Evolutionary conservation across 805 yeast species (phyloP).

Genomic region (Maudiozyma serrabonitensis): DNA sequence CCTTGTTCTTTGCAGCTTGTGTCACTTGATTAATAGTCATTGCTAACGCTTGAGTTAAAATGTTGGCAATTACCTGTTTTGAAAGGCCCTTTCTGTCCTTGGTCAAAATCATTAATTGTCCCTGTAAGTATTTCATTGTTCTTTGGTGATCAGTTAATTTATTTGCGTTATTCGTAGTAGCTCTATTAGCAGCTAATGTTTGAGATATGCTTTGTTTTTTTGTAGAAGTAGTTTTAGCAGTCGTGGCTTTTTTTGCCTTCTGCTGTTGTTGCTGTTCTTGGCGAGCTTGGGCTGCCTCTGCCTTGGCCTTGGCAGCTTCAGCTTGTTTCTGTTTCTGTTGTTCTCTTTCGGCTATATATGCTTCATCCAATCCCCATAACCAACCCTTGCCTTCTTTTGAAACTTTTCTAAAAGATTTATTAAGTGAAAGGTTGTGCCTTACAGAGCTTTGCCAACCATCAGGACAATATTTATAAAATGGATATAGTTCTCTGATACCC

Average conservation of each 20-base stretch:
- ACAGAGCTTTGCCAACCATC: slow-evolving; percentile 98
- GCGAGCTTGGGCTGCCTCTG: slow-evolving; percentile 44
- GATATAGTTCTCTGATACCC: slow-evolving; percentile 78
- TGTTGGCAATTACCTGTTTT: slow-evolving; percentile 73
- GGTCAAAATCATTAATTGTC: slow-evolving; percentile 71
- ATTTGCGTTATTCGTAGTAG: slow-evolving; percentile 9
- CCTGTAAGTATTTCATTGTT: slow-evolving; percentile 77
- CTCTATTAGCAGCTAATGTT: slow-evolving; percentile 25
- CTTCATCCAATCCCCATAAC: slow-evolving; percentile 89
- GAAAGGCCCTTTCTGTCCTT: slow-evolving; percentile 69
- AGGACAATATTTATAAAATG: slow-evolving; percentile 86
- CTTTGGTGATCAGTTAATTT: slow-evolving; percentile 32
- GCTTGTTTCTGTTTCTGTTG: slow-evolving; percentile 57
- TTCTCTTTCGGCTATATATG: slow-evolving; percentile 74
- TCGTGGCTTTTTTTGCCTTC: slow-evolving; percentile 19
- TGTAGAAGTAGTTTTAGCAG: slow-evolving; percentile 10
- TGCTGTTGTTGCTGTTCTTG: slow-evolving; percentile 43
- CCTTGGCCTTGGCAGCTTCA: slow-evolving; percentile 52
- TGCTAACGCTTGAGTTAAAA: slow-evolving; percentile 83
- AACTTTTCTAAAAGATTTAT: slow-evolving; percentile 74
- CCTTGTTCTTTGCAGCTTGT: slow-evolving; percentile 78
- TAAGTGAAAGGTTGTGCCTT: slow-evolving; percentile 77
- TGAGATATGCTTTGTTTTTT: slow-evolving; percentile 31
- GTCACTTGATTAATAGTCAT: slow-evolving; percentile 87
- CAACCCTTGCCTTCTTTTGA: slow-evolving; percentile 89